A percentile compares a stretch with the other conserved stretches of the same genome.
Evolutionary conservation across 164 flowering plant species (phyloP).

Genomic region (Kingdonia uniflora): DNA sequence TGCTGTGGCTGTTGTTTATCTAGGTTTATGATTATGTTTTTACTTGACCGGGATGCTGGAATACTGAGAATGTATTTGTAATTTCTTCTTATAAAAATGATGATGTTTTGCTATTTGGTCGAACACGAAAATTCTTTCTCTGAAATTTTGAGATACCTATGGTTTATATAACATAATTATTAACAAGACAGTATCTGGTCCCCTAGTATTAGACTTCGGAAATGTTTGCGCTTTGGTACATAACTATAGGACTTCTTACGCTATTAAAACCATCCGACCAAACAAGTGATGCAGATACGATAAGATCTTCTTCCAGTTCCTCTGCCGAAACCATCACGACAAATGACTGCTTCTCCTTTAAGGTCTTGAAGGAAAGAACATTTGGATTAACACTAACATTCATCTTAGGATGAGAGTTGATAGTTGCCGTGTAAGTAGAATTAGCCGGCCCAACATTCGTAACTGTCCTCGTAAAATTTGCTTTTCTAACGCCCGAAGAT

Average conservation of each 20-base stretch:
- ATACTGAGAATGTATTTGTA: too few species aligned
- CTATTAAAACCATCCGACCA: background rate
- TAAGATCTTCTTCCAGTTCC: background rate
- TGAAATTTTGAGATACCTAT: too few species aligned
- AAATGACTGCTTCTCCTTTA: background rate
- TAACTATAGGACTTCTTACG: background rate
- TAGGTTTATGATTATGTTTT: too few species aligned
- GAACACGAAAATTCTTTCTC: too few species aligned
- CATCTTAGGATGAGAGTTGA: background rate
- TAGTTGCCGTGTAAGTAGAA: slow-evolving; percentile 24
- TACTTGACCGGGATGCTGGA: too few species aligned
- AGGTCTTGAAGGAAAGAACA: background rate
- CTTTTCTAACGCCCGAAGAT: slow-evolving; percentile 6
- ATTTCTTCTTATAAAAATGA: too few species aligned
- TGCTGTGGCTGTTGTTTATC: too few species aligned
- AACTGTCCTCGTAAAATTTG: slow-evolving; percentile 26
- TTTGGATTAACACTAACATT: background rate
- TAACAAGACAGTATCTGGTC: too few species aligned
- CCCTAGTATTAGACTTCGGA: background rate
- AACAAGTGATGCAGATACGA: background rate
- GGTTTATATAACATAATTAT: too few species aligned
- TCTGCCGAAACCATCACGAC: background rate
- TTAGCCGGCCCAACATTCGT: slow-evolving; percentile 35
- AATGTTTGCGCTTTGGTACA: background rate
- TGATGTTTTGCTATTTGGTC: too few species aligned